Conservation (phyloP, 2,329 filamentous ascomycete species). For the Arthroderma uncinatum region DNA sequence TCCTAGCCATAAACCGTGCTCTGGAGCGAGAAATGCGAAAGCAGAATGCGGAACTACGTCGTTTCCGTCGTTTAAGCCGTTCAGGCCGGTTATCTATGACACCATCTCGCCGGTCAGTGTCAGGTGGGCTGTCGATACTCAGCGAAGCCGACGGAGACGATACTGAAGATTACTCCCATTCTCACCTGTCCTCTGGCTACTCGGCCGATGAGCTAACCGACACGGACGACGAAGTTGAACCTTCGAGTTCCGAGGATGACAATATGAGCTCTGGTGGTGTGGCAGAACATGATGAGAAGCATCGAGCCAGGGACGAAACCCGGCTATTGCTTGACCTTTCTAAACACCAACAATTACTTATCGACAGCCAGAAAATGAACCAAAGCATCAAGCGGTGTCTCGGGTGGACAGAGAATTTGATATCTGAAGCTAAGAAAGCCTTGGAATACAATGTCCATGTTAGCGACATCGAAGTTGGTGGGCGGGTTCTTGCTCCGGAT, state of each 20-base stretch:
- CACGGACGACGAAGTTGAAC: slow-evolving; percentile 28
- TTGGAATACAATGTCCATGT: slow-evolving; percentile 69
- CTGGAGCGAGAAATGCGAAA: slow-evolving; percentile 84
- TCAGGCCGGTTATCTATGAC: slow-evolving; percentile 60
- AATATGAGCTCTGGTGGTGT: slow-evolving; percentile 26
- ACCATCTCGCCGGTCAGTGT: slow-evolving; percentile 37
- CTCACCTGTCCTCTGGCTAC: slow-evolving; percentile 17
- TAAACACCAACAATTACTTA: slow-evolving; percentile 77
- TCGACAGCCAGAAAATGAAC: slow-evolving; percentile 91
- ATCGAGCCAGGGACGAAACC: slow-evolving; percentile 66
- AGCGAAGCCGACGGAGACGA: slow-evolving; percentile 33
- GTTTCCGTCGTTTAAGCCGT: slow-evolving; percentile 75
- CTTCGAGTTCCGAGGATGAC: slow-evolving; percentile 29
- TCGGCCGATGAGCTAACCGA: slow-evolving; percentile 31
- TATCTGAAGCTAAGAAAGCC: slow-evolving; percentile 77
- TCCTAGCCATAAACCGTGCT: slow-evolving; percentile 88
- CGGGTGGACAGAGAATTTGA: slow-evolving; percentile 79
- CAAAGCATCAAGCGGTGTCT: slow-evolving; percentile 84
- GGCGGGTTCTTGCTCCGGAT: slow-evolving; percentile 62
- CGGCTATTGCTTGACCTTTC: slow-evolving; percentile 73
- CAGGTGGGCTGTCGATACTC: slow-evolving; percentile 35
- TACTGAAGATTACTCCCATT: slow-evolving; percentile 18
- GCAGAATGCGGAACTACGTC: slow-evolving; percentile 75
- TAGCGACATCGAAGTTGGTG: slow-evolving; percentile 70
- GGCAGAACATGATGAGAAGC: slow-evolving; percentile 34